Evolutionary conservation across 2,329 filamentous ascomycete genomes (phyloP).

Genomic region (Fusarium multiceps): DNA sequence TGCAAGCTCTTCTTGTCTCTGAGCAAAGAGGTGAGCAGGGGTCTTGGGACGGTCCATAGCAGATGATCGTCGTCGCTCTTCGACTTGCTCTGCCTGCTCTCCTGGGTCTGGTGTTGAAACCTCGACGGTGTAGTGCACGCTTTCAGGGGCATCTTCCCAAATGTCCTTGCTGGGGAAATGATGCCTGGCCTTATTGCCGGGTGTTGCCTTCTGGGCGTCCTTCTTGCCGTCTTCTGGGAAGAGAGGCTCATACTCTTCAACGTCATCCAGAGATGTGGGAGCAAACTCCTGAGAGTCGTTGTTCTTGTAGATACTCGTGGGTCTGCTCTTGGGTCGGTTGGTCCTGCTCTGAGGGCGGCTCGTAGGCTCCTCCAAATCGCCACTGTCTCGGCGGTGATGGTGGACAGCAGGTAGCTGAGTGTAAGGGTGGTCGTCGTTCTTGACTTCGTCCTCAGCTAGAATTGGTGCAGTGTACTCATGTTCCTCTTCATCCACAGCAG

Average conservation of each 20-base stretch:
- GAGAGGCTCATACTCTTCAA: constrained; percentile 93
- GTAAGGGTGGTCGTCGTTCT: constrained; percentile 75
- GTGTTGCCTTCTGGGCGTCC: constrained; percentile 53
- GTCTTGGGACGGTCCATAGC: constrained; percentile 60
- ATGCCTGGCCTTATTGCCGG: constrained; percentile 67
- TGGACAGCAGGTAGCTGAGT: constrained; percentile 83
- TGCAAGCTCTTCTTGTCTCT: constrained; percentile 72
- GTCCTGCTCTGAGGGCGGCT: constrained; percentile 70
- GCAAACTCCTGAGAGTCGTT: constrained; percentile 64
- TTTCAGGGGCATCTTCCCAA: constrained; percentile 96
- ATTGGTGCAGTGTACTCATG: constrained; percentile 80
- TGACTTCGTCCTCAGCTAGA: constrained; percentile 86
- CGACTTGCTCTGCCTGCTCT: constrained; percentile 50
- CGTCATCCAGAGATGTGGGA: constrained; percentile 82
- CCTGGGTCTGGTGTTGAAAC: constrained; percentile 79
- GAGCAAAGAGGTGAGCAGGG: constrained; percentile 73
- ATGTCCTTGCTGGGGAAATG: constrained; percentile 93
- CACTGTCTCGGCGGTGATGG: constrained; percentile 71
- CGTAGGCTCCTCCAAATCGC: constrained; percentile 66
- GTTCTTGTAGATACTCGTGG: constrained; percentile 69
- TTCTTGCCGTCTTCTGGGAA: constrained; percentile 82
- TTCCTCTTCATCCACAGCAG: constrained; percentile 67
- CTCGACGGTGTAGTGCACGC: constrained; percentile 80
- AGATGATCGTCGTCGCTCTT: constrained; percentile 53
- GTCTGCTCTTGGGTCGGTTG: constrained; percentile 53